Percentiles rank a stretch among this genome's conserved stretches.
phyloP scores from a whole-genome alignment of 2,329 filamentous ascomycete genomes.

The Colletotrichum sublineola region DNA sequence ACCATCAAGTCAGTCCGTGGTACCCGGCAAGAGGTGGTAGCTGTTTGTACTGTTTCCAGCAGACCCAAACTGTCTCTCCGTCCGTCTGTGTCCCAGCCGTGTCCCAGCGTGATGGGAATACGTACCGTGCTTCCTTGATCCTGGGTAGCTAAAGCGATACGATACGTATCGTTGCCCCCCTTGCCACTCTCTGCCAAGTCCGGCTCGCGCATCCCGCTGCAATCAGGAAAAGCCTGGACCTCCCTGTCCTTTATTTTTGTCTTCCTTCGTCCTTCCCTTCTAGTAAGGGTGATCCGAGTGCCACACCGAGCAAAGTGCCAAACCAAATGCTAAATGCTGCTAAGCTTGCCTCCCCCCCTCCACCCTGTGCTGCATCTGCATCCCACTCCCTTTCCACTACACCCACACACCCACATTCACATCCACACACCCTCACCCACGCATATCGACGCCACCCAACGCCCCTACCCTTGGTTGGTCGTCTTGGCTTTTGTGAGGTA shows the following conservation, averaged over 20 bases:
- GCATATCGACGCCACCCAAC: conserved; percentile 27
- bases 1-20: conserved; percentile 1
- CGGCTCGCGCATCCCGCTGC: conserved; percentile 34
- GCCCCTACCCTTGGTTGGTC: conserved; percentile 26
- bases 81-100: neutral
- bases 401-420: neutral
- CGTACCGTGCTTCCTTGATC: neutral
- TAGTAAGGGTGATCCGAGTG: conserved; percentile 14
- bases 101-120: neutral
- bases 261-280: conserved; percentile 7
- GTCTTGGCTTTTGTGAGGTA: conserved; percentile 27
- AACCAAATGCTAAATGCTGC: conserved; percentile 11
- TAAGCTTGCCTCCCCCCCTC: conserved; percentile 17
- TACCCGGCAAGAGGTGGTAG: conserved; percentile 12
- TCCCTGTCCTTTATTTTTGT: conserved; percentile 2
- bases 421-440: neutral
- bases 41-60: conserved; percentile 25
- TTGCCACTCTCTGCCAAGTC: conserved; percentile 12
- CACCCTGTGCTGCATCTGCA: neutral
- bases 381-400: neutral
- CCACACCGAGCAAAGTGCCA: conserved; percentile 21
- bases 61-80: neutral
- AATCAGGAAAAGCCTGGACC: conserved; percentile 36
- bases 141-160: neutral
- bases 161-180: conserved; percentile 6